Evolutionary conservation across 2,329 filamentous ascomycete genomes (phyloP).

Genomic region (Fusarium hainanense): DNA sequence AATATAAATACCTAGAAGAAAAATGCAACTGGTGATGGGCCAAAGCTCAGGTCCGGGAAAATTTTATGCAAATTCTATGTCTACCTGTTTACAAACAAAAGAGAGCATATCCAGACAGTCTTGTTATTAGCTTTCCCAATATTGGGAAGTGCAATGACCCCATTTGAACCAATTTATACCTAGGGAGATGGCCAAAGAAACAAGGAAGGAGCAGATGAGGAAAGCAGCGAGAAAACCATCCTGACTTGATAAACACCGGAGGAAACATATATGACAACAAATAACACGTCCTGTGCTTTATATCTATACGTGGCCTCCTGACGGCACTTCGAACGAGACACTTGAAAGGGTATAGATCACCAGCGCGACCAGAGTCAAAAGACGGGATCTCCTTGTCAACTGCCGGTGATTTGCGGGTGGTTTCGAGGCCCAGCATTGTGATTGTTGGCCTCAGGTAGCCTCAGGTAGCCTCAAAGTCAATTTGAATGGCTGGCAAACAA

Average conservation of each 20-base stretch:
- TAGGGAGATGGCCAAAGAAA: background rate
- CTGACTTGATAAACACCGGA: background rate
- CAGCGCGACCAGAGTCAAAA: background rate
- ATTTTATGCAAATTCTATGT: background rate
- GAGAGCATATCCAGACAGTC: background rate
- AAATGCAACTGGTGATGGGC: background rate
- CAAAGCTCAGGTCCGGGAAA: background rate
- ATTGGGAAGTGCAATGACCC: background rate
- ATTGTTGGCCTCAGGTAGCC: constrained; percentile 10
- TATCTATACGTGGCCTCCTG: background rate
- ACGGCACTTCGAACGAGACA: background rate
- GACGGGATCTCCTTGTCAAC: background rate
- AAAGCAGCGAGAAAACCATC: background rate
- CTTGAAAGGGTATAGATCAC: background rate
- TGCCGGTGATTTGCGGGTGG: background rate
- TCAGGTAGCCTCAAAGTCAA: constrained; percentile 8
- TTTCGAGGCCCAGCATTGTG: background rate
- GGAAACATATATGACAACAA: background rate
- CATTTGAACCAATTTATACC: background rate
- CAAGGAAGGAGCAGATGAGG: background rate
- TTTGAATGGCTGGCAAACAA: background rate
- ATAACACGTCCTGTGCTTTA: background rate
- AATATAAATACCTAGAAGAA: background rate
- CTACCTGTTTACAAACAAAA: background rate
- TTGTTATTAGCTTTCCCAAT: background rate